Conservation (phyloP, 805 yeast genomes). For the Wickerhamiella domercqiae region DNA sequence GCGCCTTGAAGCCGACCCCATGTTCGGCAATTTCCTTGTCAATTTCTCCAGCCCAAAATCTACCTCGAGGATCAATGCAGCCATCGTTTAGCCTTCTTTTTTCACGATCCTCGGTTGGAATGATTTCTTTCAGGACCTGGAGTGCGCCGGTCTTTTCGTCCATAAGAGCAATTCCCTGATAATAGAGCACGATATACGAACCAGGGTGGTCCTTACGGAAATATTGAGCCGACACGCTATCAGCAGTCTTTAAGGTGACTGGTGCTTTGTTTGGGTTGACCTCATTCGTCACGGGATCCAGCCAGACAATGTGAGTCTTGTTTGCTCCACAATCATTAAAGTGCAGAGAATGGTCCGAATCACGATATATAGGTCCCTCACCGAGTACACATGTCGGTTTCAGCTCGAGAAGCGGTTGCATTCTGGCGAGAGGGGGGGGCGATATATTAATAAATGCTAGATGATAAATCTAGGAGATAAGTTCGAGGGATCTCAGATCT, state of each 20-base stretch:
- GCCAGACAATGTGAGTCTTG: slow-evolving; percentile 20
- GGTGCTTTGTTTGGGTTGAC: slow-evolving; percentile 10
- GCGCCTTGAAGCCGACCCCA: slow-evolving; percentile 19
- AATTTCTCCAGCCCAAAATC: slow-evolving; percentile 41
- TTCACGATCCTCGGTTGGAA: slow-evolving; percentile 18
- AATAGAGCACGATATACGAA: slow-evolving; percentile 22
- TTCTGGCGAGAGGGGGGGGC: neutral
- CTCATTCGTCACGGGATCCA: slow-evolving; percentile 19
- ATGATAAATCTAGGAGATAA: too few species aligned
- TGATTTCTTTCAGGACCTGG: slow-evolving; percentile 21
- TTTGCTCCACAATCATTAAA: slow-evolving; percentile 23
- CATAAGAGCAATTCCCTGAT: slow-evolving; percentile 24
- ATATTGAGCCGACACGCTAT: slow-evolving; percentile 22
- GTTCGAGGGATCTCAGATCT: too few species aligned
- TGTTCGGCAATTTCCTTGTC: slow-evolving; percentile 19
- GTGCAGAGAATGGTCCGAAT: slow-evolving; percentile 23
- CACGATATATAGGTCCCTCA: slow-evolving; percentile 25
- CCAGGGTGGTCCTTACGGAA: slow-evolving; percentile 22
- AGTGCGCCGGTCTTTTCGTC: slow-evolving; percentile 24
- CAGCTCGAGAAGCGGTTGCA: slow-evolving; percentile 4
- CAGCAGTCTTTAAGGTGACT: slow-evolving; percentile 16
- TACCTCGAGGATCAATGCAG: slow-evolving; percentile 57
- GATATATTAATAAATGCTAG: neutral
- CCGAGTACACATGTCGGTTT: slow-evolving; percentile 22
- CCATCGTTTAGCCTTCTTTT: slow-evolving; percentile 61